A percentile compares a stretch with the other conserved stretches of the same genome.
phyloP scores from a whole-genome alignment of 164 flowering plant species.

The Vitis amurensis region DNA sequence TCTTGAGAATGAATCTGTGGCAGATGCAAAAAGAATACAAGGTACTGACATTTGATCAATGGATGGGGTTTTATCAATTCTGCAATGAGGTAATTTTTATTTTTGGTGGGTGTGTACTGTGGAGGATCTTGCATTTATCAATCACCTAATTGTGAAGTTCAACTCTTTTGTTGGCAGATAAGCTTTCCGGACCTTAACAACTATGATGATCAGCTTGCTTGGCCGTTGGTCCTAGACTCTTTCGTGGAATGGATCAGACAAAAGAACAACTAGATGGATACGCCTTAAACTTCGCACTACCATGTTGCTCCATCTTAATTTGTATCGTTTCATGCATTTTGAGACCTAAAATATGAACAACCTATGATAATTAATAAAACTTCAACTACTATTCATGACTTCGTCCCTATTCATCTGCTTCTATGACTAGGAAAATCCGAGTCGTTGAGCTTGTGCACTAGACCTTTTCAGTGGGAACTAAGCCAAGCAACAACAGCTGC shows the following conservation, averaged over 20 bases:
- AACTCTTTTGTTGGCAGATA: conserved; percentile 8
- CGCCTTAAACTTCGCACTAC: background rate
- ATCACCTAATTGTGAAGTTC: too few relatives aligned
- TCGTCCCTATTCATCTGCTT: background rate
- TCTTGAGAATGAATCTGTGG: background rate
- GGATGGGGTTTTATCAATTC: conserved; percentile 22
- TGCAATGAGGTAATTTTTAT: conserved; percentile 18
- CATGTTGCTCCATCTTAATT: too few relatives aligned
- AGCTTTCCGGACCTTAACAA: conserved; percentile 20
- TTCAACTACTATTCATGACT: too few relatives aligned
- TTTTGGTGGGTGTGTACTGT: background rate
- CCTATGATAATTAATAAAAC: too few relatives aligned
- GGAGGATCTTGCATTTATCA: too few relatives aligned
- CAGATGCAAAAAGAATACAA: conserved; percentile 55
- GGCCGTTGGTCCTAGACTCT: conserved; percentile 29
- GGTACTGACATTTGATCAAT: conserved; percentile 24
- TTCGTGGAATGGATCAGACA: conserved; percentile 28
- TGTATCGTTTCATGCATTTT: too few relatives aligned
- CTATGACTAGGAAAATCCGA: background rate
- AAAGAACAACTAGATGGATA: conserved; percentile 4
- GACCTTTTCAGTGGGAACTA: too few relatives aligned
- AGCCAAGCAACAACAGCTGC: too few relatives aligned
- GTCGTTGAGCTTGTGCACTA: background rate
- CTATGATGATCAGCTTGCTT: conserved; percentile 19
- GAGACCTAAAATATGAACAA: too few relatives aligned